Conservation (phyloP, 2,329 filamentous ascomycete genomes). For the Hirsutella thompsonii region DNA sequence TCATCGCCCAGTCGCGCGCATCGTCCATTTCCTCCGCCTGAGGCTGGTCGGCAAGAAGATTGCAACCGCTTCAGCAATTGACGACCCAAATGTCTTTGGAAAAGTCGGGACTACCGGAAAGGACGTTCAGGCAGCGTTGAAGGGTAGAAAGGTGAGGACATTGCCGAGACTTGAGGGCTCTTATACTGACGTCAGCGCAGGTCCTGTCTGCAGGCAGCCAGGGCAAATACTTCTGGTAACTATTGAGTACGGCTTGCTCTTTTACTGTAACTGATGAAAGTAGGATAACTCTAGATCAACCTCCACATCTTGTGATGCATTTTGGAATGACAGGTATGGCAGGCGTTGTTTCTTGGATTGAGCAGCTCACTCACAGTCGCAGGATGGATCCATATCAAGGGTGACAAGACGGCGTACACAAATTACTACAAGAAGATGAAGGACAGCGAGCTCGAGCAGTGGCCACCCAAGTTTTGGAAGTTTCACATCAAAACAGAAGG, state of each 20-base stretch:
- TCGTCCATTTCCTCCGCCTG: conserved; percentile 73
- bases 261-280: neutral
- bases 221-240: conserved; percentile 92
- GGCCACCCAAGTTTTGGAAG: conserved; percentile 88
- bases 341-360: too few relatives aligned
- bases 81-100: conserved; percentile 79
- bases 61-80: conserved; percentile 52
- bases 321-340: conserved; percentile 54
- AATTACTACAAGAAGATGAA: conserved; percentile 68
- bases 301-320: conserved; percentile 83
- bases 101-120: conserved; percentile 73
- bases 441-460: conserved; percentile 44
- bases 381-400: conserved; percentile 81
- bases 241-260: conserved; percentile 4
- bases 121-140: conserved; percentile 61
- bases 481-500: conserved; percentile 59
- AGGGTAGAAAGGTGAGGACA: conserved; percentile 48
- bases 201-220: conserved; percentile 63
- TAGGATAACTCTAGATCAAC: conserved; percentile 48
- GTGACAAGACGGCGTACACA: conserved; percentile 64
- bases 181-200: conserved; percentile 11
- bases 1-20: conserved; percentile 60
- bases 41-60: conserved; percentile 79
- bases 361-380: conserved; percentile 2
- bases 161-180: too few relatives aligned